These are phyloP conservation scores for Amylocystis lapponica DNA, from an alignment of 768 basidiomycete genomes.

Conservation along the genomic window DNA sequence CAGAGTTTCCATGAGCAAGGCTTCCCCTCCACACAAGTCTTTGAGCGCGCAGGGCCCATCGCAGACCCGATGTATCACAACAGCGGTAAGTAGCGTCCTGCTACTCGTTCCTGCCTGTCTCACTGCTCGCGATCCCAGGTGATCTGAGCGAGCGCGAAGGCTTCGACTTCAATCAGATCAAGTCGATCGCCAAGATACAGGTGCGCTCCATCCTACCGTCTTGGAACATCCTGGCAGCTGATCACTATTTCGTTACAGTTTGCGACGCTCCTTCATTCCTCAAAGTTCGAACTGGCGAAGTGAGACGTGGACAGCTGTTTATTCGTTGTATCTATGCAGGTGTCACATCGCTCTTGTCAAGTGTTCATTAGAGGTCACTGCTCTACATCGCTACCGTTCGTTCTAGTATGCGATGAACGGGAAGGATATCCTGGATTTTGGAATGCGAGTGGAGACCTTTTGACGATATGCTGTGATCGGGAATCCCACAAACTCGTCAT, in stretches of 20 bases:
- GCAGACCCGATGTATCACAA: conserved; percentile 89
- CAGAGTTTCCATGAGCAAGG: conserved; percentile 80
- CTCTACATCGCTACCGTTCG: no score
- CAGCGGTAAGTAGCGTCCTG: conserved; percentile 41
- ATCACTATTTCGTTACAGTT: conserved; percentile 36
- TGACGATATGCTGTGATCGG: no score
- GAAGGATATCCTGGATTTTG: no score
- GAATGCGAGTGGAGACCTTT: no score
- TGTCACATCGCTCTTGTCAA: no score
- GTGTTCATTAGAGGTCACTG: no score
- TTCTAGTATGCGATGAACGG: no score
- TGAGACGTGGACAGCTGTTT: no score
- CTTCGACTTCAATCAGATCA: conserved; percentile 80
- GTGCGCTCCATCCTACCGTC: conserved; percentile 30
- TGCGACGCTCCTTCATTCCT: conserved; percentile 63
- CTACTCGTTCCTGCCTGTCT: conserved; percentile 1
- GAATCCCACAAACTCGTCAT: no score
- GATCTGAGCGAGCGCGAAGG: conserved; percentile 76
- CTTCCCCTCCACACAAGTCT: conserved; percentile 82
- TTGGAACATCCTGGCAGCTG: background rate
- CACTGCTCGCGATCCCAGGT: conserved; percentile 31
- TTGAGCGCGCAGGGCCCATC: conserved; percentile 83
- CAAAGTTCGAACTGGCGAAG: conserved; percentile 44
- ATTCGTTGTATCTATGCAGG: no score
- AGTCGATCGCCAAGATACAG: conserved; percentile 84